Evolutionary conservation across 1,284 basidiomycete genomes (phyloP).

Genomic region (Inonotus obliquus): DNA sequence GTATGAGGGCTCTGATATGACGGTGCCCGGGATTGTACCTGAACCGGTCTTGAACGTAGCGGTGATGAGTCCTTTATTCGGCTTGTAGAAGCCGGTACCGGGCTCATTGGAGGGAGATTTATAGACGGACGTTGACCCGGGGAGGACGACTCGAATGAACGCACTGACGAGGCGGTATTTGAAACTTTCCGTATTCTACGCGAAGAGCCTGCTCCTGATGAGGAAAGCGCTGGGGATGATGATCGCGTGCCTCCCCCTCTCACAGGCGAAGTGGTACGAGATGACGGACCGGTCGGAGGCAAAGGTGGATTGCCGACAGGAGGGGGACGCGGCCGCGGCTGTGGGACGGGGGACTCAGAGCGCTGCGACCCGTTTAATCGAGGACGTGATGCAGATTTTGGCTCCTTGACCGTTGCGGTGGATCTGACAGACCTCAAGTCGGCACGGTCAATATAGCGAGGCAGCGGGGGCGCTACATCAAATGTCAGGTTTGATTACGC

Average conservation of each 20-base stretch:
- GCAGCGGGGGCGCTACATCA: constrained; percentile 2
- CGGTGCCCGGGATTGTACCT: constrained; percentile 7
- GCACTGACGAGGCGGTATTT: constrained; percentile 2
- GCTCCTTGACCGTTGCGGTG: constrained; percentile 9
- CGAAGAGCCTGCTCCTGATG: not conserved
- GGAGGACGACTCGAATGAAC: constrained; percentile 5
- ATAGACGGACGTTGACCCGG: constrained; percentile 6
- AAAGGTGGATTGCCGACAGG: constrained; percentile 6
- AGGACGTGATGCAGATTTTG: constrained; percentile 4
- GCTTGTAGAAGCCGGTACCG: constrained; percentile 2
- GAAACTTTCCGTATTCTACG: constrained; percentile 9
- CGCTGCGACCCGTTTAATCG: constrained; percentile 9
- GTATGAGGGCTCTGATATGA: constrained; percentile 17
- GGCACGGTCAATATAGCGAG: not conserved
- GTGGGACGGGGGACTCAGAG: constrained; percentile 5
- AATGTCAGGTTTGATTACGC: not conserved
- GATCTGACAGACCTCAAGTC: constrained; percentile 14
- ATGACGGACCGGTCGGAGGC: constrained; percentile 10
- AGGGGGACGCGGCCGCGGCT: constrained; percentile 6
- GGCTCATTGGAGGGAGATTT: not conserved
- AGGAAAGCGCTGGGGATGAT: constrained; percentile 14
- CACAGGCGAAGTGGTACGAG: constrained; percentile 6
- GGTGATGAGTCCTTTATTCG: constrained; percentile 12
- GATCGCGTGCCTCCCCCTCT: constrained; percentile 7
- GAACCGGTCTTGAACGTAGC: constrained; percentile 15